phyloP scores from a whole-genome alignment of 106 monocot genomes.

The Hemerocallis citrina region DNA sequence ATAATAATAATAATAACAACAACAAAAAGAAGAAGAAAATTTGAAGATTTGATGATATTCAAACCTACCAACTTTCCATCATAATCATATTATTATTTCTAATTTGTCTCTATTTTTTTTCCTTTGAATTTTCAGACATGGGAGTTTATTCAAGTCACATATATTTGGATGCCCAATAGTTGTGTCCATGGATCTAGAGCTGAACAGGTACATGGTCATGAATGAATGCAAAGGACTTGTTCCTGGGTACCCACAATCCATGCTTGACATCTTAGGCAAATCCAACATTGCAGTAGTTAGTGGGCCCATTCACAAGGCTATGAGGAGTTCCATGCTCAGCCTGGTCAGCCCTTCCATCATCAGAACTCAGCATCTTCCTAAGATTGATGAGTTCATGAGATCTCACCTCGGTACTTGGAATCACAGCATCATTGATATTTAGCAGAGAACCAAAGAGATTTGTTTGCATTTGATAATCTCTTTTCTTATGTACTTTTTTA shows the following conservation, averaged over 20 bases:
- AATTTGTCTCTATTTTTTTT: too few relatives aligned
- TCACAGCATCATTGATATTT: conserved; percentile 50
- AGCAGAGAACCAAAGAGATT: conserved; percentile 77
- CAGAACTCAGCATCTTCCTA: conserved; percentile 59
- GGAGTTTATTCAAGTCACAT: conserved; percentile 71
- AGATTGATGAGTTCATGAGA: conserved; percentile 74
- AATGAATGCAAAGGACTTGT: conserved; percentile 75
- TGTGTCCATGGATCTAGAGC: conserved; percentile 79
- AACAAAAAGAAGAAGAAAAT: too few relatives aligned
- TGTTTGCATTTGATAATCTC: too few relatives aligned
- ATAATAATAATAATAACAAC: too few relatives aligned
- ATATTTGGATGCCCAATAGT: conserved; percentile 85
- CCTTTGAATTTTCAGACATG: too few relatives aligned
- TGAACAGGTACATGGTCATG: conserved; percentile 72
- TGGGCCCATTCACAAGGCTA: conserved; percentile 55
- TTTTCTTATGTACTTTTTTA: too few relatives aligned
- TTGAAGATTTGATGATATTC: too few relatives aligned
- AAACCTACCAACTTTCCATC: too few relatives aligned
- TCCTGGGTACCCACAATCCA: conserved; percentile 86
- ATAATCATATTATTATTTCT: too few relatives aligned
- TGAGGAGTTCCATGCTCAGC: conserved; percentile 59
- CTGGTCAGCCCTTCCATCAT: conserved; percentile 60
- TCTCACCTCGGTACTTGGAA: conserved; percentile 48
- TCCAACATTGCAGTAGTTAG: conserved; percentile 76
- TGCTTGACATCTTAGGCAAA: conserved; percentile 67